A percentile compares a stretch with the other conserved stretches of the same genome.
Conservation (phyloP, 2,329 filamentous ascomycete genomes). For the Botryotinia calthae region DNA sequence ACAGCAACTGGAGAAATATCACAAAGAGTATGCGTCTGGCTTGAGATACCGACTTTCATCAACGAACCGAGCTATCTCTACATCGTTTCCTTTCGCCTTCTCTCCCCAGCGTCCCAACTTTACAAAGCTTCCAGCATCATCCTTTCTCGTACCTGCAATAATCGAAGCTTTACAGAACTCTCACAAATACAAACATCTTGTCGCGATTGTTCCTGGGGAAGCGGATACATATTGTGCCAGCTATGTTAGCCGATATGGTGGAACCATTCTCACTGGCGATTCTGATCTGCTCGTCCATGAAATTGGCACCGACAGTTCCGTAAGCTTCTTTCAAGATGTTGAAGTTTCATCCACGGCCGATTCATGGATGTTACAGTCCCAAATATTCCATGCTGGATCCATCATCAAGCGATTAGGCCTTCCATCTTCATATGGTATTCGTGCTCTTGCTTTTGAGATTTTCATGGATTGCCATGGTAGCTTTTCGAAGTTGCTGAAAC, state of each 20-base stretch:
- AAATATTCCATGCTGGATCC: constrained; percentile 43
- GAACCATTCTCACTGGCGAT: constrained; percentile 73
- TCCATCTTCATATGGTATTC: constrained; percentile 39
- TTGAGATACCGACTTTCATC: constrained; percentile 24
- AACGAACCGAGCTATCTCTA: not conserved
- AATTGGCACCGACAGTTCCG: constrained; percentile 57
- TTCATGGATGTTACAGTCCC: constrained; percentile 29
- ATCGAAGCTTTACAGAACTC: constrained; percentile 64
- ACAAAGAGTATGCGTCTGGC: constrained; percentile 24
- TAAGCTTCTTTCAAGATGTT: constrained; percentile 69
- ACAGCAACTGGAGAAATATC: constrained; percentile 31
- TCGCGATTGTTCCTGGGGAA: constrained; percentile 72
- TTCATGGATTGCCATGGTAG: constrained; percentile 30
- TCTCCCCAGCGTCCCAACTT: constrained; percentile 24
- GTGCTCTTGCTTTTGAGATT: constrained; percentile 40
- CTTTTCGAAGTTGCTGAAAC: constrained; percentile 31
- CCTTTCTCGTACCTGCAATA: constrained; percentile 75
- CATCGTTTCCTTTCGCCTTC: constrained; percentile 30
- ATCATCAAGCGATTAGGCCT: constrained; percentile 49
- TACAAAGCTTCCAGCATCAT: constrained; percentile 44
- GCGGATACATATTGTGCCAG: constrained; percentile 79
- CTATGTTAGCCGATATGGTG: constrained; percentile 53
- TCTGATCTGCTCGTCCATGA: constrained; percentile 80
- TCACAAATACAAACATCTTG: constrained; percentile 43
- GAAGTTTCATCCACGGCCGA: constrained; percentile 23